These are phyloP conservation scores for Trichoderma afroharzianum DNA, from an alignment of 2,329 filamentous ascomycete genomes.

Conservation along the genomic window DNA sequence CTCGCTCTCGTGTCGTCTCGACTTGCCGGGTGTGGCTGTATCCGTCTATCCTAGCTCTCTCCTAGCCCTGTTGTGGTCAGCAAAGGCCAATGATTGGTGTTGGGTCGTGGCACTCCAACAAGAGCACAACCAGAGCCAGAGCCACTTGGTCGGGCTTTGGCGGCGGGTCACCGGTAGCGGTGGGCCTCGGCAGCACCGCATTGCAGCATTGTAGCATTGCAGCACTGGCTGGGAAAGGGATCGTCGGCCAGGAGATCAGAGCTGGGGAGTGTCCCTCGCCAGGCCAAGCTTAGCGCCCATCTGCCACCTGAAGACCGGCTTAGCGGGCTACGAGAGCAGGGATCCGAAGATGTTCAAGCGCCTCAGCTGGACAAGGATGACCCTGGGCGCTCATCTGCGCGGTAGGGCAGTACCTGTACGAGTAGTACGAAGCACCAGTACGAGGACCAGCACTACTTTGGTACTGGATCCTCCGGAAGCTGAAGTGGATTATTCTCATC, in stretches of 20 bases:
- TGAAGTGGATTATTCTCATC: not conserved
- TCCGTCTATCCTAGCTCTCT: constrained; percentile 9
- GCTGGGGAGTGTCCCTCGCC: not conserved
- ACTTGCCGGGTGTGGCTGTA: constrained; percentile 11
- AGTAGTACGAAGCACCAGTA: not conserved
- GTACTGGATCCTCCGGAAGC: not conserved
- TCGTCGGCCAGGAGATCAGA: constrained; percentile 13
- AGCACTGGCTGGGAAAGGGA: constrained; percentile 10
- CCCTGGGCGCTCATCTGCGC: not conserved
- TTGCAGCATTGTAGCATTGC: constrained; percentile 13
- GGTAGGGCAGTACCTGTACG: not conserved
- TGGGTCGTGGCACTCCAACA: not conserved
- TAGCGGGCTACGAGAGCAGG: not conserved
- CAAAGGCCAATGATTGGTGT: not conserved
- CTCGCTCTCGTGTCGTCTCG: not conserved
- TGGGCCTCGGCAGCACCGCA: constrained; percentile 11
- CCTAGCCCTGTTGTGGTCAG: not conserved
- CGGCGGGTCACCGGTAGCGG: constrained; percentile 13
- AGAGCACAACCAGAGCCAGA: constrained; percentile 2
- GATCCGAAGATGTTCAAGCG: constrained; percentile 4
- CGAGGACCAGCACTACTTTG: not conserved
- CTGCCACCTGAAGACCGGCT: constrained; percentile 17
- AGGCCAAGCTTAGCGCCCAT: constrained; percentile 11
- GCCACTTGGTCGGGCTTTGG: constrained; percentile 13
- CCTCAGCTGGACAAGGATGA: constrained; percentile 16